Conservation (phyloP, 192 early-diverging fungal species). For the Coemansia sp. region DNA sequence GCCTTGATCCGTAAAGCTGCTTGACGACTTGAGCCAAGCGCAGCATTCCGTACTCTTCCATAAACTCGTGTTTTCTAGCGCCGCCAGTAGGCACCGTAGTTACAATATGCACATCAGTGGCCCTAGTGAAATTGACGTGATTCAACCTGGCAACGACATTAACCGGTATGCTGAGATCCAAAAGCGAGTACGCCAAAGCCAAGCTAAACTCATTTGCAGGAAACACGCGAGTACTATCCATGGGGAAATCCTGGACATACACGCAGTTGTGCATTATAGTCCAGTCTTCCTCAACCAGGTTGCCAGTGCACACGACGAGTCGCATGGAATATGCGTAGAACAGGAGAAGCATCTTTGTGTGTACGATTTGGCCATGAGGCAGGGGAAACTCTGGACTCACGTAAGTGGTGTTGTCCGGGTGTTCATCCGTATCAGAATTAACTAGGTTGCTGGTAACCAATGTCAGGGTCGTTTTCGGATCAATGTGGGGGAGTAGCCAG, state of each 20-base stretch:
- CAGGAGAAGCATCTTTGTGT: slow-evolving; percentile 30
- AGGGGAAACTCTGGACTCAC: slow-evolving; percentile 12
- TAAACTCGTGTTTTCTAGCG: background rate
- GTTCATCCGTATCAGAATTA: background rate
- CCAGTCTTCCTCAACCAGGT: slow-evolving; percentile 31
- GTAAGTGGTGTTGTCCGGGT: background rate
- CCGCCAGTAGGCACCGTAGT: slow-evolving; percentile 28
- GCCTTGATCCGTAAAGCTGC: background rate
- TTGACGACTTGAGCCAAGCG: slow-evolving; percentile 13
- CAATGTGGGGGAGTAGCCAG: slow-evolving; percentile 22
- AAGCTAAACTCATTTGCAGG: slow-evolving; percentile 26
- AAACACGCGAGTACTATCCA: background rate
- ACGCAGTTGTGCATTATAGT: slow-evolving; percentile 29
- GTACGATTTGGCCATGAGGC: slow-evolving; percentile 26
- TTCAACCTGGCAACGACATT: slow-evolving; percentile 20
- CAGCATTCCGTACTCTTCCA: slow-evolving; percentile 25
- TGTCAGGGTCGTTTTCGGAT: background rate
- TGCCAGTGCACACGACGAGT: slow-evolving; percentile 22
- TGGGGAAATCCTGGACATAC: slow-evolving; percentile 31
- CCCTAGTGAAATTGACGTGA: slow-evolving; percentile 25
- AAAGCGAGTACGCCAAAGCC: slow-evolving; percentile 24
- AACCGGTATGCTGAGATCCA: slow-evolving; percentile 23
- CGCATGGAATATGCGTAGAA: slow-evolving; percentile 15
- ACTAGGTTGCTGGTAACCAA: slow-evolving; percentile 3
- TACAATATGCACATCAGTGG: slow-evolving; percentile 10